Evolutionary conservation across 352 stramenopile species (phyloP).

Genomic region (Phytophthora pinifolia): DNA sequence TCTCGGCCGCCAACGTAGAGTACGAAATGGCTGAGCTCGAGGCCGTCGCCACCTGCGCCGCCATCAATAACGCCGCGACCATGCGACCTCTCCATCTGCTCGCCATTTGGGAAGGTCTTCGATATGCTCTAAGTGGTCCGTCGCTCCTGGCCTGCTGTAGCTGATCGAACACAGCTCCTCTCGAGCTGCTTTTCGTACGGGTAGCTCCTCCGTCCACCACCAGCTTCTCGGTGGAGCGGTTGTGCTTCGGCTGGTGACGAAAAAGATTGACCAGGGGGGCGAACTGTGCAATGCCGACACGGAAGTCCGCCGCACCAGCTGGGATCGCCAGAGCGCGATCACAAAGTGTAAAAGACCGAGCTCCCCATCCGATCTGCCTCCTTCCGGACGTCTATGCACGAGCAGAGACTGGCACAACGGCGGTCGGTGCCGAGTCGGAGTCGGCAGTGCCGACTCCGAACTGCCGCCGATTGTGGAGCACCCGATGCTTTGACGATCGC

Average conservation of each 20-base stretch:
- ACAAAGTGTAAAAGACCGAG: constrained; percentile 11
- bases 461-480: too few species aligned
- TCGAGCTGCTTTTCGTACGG: constrained; percentile 1
- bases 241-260: constrained; percentile 11
- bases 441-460: too few species aligned
- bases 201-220: constrained; percentile 1
- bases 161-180: constrained; percentile 7
- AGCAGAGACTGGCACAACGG: too few species aligned
- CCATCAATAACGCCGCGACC: constrained; percentile 7
- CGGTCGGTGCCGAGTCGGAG: too few species aligned
- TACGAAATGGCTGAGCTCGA: background rate
- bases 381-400: background rate
- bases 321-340: constrained; percentile 9
- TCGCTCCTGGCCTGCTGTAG: constrained; percentile 1
- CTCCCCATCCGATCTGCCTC: constrained; percentile 25
- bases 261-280: constrained; percentile 15
- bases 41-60: constrained; percentile 11
- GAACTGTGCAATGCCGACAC: constrained; percentile 12
- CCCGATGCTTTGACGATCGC: too few species aligned
- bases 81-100: constrained; percentile 15
- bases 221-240: constrained; percentile 23
- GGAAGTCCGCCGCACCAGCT: constrained; percentile 23
- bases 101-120: constrained; percentile 4
- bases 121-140: background rate
- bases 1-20: background rate